A percentile compares a stretch with the other conserved stretches of the same genome.
These are phyloP conservation scores for Russula sp. DNA, from an alignment of 768 basidiomycete species.

Conservation along the genomic window DNA sequence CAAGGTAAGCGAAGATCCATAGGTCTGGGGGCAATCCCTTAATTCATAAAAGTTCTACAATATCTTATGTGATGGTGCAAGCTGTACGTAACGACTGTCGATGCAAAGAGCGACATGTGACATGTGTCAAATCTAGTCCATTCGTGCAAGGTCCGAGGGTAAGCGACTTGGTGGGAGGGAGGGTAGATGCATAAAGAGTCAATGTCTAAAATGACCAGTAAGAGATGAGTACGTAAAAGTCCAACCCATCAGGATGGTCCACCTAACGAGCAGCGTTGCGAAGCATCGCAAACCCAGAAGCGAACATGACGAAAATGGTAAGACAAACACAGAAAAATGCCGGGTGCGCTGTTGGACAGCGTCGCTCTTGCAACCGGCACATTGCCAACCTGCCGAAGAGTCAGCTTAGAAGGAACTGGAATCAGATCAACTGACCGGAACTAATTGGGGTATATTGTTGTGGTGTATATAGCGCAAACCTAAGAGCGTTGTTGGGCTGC, in stretches of 20 bases:
- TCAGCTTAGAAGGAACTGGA: not conserved
- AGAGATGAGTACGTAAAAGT: conserved; percentile 6
- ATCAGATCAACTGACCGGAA: conserved; percentile 42
- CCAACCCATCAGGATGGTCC: conserved; percentile 5
- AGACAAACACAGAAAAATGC: conserved; percentile 53
- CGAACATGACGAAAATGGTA: conserved; percentile 59
- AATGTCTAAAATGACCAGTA: conserved; percentile 16
- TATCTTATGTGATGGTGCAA: conserved; percentile 14
- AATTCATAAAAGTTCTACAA: conserved; percentile 19
- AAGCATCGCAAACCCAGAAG: conserved; percentile 62
- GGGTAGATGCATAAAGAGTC: conserved; percentile 1
- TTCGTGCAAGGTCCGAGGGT: conserved; percentile 15
- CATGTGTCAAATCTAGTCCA: conserved; percentile 11
- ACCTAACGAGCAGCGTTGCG: conserved; percentile 38
- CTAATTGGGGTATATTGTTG: conserved; percentile 63
- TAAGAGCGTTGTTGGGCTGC: conserved; percentile 61
- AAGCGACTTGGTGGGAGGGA: conserved; percentile 1
- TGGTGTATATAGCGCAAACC: conserved; percentile 85
- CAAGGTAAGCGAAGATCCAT: not conserved
- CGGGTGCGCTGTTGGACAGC: conserved; percentile 47
- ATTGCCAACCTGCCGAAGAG: conserved; percentile 51
- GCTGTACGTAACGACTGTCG: conserved; percentile 19
- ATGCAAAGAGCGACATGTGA: conserved; percentile 13
- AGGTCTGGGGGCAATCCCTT: not conserved
- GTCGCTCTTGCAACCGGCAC: conserved; percentile 47